Evolutionary conservation across 768 basidiomycete species (phyloP).

Genomic region (Boletus rubescentipes): DNA sequence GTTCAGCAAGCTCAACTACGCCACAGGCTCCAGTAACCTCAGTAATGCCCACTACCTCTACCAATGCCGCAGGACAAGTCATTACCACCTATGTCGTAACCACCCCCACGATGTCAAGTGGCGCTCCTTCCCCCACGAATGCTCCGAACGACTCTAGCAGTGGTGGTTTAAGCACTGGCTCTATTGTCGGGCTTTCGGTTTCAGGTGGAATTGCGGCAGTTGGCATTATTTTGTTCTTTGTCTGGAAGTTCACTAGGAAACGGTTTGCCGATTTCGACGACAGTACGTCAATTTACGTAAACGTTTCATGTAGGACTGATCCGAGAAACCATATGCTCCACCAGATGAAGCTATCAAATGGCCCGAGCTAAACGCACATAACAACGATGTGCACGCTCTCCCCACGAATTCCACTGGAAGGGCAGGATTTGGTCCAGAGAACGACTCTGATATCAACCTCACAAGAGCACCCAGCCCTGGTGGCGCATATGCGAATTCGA

Average conservation of each 20-base stretch:
- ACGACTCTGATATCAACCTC: slow-evolving; percentile 56
- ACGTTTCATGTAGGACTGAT: slow-evolving; percentile 6
- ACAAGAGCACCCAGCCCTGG: slow-evolving; percentile 48
- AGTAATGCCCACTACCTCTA: slow-evolving; percentile 23
- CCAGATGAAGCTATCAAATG: slow-evolving; percentile 86
- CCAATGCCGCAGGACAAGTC: slow-evolving; percentile 30
- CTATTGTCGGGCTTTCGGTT: slow-evolving; percentile 78
- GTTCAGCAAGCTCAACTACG: slow-evolving; percentile 5
- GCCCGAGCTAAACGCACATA: slow-evolving; percentile 81
- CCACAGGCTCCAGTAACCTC: not conserved
- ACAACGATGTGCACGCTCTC: slow-evolving; percentile 55
- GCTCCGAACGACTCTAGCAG: slow-evolving; percentile 17
- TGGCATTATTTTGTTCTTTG: slow-evolving; percentile 69
- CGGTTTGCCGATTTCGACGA: slow-evolving; percentile 75
- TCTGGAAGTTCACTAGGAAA: slow-evolving; percentile 87
- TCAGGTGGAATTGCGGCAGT: slow-evolving; percentile 76
- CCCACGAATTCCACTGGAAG: slow-evolving; percentile 71
- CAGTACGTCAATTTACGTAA: slow-evolving; percentile 49
- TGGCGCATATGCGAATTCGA: slow-evolving; percentile 47
- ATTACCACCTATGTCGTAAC: slow-evolving; percentile 24
- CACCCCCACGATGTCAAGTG: slow-evolving; percentile 20
- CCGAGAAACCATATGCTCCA: not conserved
- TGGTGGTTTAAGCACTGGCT: slow-evolving; percentile 58
- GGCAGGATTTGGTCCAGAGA: slow-evolving; percentile 62
- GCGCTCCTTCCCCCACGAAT: slow-evolving; percentile 25